Conservation (phyloP, 345 rosid species). For the Rhizophora apiculata region DNA sequence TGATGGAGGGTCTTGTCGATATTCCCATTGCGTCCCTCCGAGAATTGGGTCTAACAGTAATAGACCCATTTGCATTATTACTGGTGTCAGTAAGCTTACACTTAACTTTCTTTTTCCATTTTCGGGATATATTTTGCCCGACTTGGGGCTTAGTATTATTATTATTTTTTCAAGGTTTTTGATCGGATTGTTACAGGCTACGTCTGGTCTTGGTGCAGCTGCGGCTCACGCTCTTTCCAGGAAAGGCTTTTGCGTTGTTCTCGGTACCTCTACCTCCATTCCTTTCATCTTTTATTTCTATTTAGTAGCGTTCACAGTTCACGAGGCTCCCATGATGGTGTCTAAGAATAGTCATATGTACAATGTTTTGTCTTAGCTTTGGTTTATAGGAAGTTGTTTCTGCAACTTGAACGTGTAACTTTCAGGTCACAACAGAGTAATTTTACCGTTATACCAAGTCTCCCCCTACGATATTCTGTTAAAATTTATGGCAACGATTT, state of each 20-base stretch:
- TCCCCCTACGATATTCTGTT: too few species aligned
- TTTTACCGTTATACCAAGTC: too few species aligned
- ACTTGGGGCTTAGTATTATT: neutral
- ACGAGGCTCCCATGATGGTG: neutral
- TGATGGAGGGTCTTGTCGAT: constrained; percentile 24
- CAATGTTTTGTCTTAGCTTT: too few species aligned
- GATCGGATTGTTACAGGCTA: constrained; percentile 47
- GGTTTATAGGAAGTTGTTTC: too few species aligned
- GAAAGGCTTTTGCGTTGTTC: constrained; percentile 68
- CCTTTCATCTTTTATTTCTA: neutral
- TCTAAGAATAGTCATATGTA: neutral
- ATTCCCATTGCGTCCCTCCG: constrained; percentile 33
- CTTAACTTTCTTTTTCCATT: constrained; percentile 6
- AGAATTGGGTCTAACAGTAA: constrained; percentile 14
- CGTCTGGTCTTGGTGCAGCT: constrained; percentile 82
- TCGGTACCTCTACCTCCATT: constrained; percentile 46
- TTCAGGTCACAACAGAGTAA: too few species aligned
- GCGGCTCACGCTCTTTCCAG: constrained; percentile 67
- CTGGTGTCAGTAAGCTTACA: constrained; percentile 50
- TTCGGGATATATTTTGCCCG: neutral
- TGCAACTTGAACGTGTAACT: too few species aligned
- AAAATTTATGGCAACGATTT: too few species aligned
- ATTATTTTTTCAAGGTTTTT: neutral
- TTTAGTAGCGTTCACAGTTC: neutral
- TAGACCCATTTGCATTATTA: constrained; percentile 65